These are phyloP conservation scores for Fusarium setosum DNA, from an alignment of 2,329 filamentous ascomycete genomes.

Conservation along the genomic window DNA sequence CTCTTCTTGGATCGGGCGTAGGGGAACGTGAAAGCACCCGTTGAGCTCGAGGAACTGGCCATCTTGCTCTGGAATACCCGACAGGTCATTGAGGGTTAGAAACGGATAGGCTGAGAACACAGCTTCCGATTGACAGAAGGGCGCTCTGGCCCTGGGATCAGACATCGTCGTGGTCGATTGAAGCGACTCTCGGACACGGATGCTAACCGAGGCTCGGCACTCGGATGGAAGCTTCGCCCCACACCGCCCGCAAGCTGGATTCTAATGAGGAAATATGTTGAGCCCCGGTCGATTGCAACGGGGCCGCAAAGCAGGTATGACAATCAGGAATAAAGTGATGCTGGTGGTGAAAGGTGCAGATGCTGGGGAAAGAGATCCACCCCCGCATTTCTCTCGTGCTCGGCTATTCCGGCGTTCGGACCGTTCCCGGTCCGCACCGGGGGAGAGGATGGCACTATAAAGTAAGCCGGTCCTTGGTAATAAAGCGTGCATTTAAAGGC, in stretches of 20 bases:
- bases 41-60: slow-evolving; percentile 13
- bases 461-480: no score
- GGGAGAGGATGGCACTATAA: background rate
- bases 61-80: slow-evolving; percentile 3
- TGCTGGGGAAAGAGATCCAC: background rate
- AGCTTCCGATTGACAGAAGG: slow-evolving; percentile 9
- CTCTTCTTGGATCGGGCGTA: slow-evolving; percentile 5
- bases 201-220: no score
- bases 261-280: no score
- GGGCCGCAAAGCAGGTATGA: background rate
- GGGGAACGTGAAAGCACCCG: slow-evolving; percentile 8
- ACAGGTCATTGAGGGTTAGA: background rate
- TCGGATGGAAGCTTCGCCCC: no score
- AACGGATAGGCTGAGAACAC: slow-evolving; percentile 4
- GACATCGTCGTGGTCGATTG: background rate
- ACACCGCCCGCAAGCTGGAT: no score
- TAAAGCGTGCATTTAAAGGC: no score
- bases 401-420: slow-evolving; percentile 2
- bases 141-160: background rate
- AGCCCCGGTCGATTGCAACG: no score
- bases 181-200: no score
- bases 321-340: background rate
- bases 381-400: slow-evolving; percentile 1
- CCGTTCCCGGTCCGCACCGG: background rate
- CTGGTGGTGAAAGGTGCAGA: background rate